These are phyloP conservation scores for Cajanus cajan DNA, from an alignment of 306 rosid species.

Conservation along the genomic window DNA sequence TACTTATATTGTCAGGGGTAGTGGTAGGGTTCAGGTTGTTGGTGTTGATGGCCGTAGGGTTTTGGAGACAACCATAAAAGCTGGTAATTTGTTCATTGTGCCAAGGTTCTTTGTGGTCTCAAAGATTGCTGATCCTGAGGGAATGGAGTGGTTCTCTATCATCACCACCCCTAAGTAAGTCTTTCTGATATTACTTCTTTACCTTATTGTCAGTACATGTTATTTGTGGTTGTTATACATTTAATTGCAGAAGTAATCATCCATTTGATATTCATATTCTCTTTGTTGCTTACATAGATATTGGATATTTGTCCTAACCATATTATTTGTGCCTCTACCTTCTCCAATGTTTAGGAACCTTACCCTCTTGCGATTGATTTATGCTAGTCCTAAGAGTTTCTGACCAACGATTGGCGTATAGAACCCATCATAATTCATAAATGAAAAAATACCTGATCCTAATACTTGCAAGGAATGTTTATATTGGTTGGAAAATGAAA, in stretches of 20 bases:
- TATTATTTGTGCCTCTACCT: too few species aligned
- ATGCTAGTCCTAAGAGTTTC: neutral
- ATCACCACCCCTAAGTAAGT: constrained; percentile 73
- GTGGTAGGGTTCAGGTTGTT: constrained; percentile 74
- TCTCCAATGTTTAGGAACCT: neutral
- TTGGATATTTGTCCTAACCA: neutral
- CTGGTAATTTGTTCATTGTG: constrained; percentile 77
- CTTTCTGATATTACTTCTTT: neutral
- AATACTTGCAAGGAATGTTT: neutral
- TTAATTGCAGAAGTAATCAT: neutral
- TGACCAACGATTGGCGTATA: neutral
- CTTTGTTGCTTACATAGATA: neutral
- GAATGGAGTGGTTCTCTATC: constrained; percentile 91
- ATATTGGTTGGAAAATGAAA: neutral
- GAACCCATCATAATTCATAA: neutral
- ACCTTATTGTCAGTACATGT: neutral
- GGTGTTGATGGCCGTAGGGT: constrained; percentile 75
- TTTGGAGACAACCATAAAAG: constrained; percentile 67
- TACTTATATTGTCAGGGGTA: constrained; percentile 71
- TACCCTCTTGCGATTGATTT: neutral
- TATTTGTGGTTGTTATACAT: neutral
- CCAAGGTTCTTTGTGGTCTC: constrained; percentile 88
- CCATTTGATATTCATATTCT: neutral
- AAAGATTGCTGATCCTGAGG: constrained; percentile 73
- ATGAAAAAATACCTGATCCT: neutral